Conservation (phyloP, 2,329 filamentous ascomycete species). For the Fusarium dlaminii region DNA sequence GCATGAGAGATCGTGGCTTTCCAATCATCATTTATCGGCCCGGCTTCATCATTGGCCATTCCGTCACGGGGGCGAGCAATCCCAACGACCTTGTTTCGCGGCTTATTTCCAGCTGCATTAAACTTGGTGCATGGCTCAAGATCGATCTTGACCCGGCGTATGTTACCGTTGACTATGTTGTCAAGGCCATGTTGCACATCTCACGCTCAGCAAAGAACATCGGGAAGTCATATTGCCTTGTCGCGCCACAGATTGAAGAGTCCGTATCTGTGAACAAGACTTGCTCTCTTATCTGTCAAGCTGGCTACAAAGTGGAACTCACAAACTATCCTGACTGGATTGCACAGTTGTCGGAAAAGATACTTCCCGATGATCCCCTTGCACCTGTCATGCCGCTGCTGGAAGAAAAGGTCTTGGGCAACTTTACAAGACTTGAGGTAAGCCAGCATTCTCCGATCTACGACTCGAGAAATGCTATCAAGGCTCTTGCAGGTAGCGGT, state of each 20-base stretch:
- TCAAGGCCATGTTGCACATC: not conserved
- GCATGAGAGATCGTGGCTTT: not conserved
- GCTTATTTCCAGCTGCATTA: conserved; percentile 1
- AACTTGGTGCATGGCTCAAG: not conserved
- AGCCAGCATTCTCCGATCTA: not conserved
- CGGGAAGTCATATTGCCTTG: not conserved
- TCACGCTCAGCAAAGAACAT: not conserved
- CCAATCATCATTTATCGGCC: not conserved
- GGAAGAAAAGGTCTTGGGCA: not conserved
- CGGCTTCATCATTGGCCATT: not conserved
- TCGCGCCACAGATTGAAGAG: not conserved
- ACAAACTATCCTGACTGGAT: not conserved
- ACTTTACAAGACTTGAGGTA: not conserved
- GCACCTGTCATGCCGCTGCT: not conserved
- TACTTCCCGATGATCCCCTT: not conserved
- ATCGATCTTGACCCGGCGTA: not conserved
- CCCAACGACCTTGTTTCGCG: conserved; percentile 1
- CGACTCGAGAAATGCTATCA: not conserved
- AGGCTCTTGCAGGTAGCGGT: not conserved
- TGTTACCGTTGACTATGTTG: not conserved
- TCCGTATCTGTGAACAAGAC: not conserved
- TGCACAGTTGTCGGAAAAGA: not conserved
- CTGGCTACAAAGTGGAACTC: not conserved
- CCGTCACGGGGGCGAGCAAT: not conserved
- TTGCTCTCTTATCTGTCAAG: not conserved